phyloP scores from a whole-genome alignment of 805 yeast genomes.

The Deakozyma indianensis region DNA sequence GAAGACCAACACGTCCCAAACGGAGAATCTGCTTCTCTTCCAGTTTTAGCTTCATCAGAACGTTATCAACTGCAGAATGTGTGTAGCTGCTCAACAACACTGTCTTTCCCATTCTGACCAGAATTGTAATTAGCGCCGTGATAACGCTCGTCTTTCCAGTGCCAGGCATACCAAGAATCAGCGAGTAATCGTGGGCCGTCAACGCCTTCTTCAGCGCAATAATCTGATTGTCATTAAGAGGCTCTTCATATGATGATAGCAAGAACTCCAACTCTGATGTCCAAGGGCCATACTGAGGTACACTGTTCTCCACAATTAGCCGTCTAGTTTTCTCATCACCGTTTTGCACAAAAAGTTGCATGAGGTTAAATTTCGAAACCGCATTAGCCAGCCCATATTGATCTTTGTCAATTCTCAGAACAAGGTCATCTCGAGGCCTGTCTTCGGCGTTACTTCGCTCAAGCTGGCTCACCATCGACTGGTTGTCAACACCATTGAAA shows the following conservation, averaged over 20 bases:
- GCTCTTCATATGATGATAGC: constrained; percentile 4
- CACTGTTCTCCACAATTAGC: constrained; percentile 38
- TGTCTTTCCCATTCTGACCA: constrained; percentile 47
- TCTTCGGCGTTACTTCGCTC: neutral
- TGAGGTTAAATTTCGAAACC: constrained; percentile 58
- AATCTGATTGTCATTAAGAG: constrained; percentile 58
- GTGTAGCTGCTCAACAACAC: constrained; percentile 78
- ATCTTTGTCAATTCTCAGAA: constrained; percentile 66
- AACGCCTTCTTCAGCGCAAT: constrained; percentile 54
- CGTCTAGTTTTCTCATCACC: constrained; percentile 32
- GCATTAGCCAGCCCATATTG: constrained; percentile 63
- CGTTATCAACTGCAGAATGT: constrained; percentile 92
- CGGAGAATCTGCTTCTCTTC: constrained; percentile 41
- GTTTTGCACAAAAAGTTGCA: constrained; percentile 44
- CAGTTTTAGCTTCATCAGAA: constrained; percentile 53
- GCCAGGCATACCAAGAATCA: constrained; percentile 95
- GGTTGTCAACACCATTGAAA: neutral
- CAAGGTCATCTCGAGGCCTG: neutral
- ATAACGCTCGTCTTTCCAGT: constrained; percentile 92
- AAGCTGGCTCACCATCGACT: neutral
- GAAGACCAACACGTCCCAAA: constrained; percentile 41
- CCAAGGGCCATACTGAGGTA: constrained; percentile 27
- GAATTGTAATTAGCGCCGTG: constrained; percentile 49
- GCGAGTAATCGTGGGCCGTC: constrained; percentile 55
- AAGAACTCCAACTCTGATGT: constrained; percentile 5